These are phyloP conservation scores for Truncatella angustata DNA, from an alignment of 2,329 filamentous ascomycete species.

Conservation along the genomic window DNA sequence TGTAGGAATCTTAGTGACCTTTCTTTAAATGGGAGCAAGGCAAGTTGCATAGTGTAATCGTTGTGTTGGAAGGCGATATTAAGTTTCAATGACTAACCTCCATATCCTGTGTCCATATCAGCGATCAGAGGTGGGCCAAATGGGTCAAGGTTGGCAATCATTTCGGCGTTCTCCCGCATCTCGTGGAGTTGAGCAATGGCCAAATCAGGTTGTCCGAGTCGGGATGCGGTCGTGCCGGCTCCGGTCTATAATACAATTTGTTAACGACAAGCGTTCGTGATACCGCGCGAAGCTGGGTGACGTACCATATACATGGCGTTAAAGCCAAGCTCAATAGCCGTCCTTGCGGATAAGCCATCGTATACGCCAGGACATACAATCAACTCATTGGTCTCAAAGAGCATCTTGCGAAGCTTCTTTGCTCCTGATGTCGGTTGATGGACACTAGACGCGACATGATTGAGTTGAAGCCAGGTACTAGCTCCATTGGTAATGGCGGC, in stretches of 20 bases:
- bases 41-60: too few relatives aligned
- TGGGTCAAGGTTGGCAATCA: conserved; percentile 50
- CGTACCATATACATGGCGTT: conserved; percentile 50
- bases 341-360: conserved; percentile 46
- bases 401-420: conserved; percentile 30
- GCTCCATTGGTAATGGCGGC: not conserved
- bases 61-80: too few relatives aligned
- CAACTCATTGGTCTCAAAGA: conserved; percentile 30
- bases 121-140: conserved; percentile 46
- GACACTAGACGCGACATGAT: conserved; percentile 18
- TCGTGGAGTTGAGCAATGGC: conserved; percentile 49
- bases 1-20: conserved; percentile 10
- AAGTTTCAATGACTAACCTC: conserved; percentile 33
- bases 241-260: conserved; percentile 38
- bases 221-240: conserved; percentile 46
- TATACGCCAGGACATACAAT: conserved; percentile 48
- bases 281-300: conserved; percentile 10
- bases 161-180: conserved; percentile 51
- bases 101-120: conserved; percentile 55
- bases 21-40: not conserved
- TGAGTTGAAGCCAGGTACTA: conserved; percentile 16
- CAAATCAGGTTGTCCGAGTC: conserved; percentile 47
- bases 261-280: not conserved
- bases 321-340: conserved; percentile 46
- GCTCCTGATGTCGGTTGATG: conserved; percentile 25